Conservation (phyloP, 164 flowering plant genomes). For the Dillenia turbinata region DNA sequence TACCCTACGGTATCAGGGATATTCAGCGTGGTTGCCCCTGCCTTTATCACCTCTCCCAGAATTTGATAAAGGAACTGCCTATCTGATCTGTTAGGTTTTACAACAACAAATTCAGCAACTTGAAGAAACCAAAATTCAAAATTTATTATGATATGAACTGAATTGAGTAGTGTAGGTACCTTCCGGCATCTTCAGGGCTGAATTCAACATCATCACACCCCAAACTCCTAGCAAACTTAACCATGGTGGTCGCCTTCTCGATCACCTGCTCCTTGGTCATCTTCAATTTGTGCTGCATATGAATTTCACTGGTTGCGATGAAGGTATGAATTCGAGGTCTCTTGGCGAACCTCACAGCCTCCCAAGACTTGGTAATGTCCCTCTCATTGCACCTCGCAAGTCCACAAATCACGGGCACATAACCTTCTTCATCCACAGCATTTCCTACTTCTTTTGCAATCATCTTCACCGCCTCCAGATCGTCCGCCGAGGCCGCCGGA, state of each 20-base stretch:
- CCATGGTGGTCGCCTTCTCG: conserved; percentile 78
- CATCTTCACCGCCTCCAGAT: conserved; percentile 68
- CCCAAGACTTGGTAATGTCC: conserved; percentile 89
- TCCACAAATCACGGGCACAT: conserved; percentile 93
- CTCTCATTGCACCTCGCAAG: conserved; percentile 74
- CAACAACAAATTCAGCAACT: not conserved
- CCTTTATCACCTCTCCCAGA: conserved; percentile 85
- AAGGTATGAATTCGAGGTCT: conserved; percentile 86
- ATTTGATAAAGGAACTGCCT: conserved; percentile 76
- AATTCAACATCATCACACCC: conserved; percentile 94
- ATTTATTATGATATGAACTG: not conserved
- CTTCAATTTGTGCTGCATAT: conserved; percentile 77
- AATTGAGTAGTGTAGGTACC: conserved; percentile 27
- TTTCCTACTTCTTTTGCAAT: conserved; percentile 83
- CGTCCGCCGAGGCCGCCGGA: conserved; percentile 83
- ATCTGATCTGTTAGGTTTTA: conserved; percentile 55
- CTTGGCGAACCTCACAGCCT: conserved; percentile 76
- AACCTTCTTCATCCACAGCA: conserved; percentile 43
- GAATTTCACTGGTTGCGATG: conserved; percentile 92
- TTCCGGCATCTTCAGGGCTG: conserved; percentile 98
- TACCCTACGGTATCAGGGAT: conserved; percentile 97
- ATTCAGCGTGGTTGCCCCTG: conserved; percentile 97
- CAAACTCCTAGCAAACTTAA: conserved; percentile 73
- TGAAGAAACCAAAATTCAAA: conserved; percentile 1
- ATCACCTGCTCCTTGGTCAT: conserved; percentile 76